Base-by-base conservation (phyloP, 2,329 filamentous ascomycete genomes). In the Diaporthe vexans region DNA sequence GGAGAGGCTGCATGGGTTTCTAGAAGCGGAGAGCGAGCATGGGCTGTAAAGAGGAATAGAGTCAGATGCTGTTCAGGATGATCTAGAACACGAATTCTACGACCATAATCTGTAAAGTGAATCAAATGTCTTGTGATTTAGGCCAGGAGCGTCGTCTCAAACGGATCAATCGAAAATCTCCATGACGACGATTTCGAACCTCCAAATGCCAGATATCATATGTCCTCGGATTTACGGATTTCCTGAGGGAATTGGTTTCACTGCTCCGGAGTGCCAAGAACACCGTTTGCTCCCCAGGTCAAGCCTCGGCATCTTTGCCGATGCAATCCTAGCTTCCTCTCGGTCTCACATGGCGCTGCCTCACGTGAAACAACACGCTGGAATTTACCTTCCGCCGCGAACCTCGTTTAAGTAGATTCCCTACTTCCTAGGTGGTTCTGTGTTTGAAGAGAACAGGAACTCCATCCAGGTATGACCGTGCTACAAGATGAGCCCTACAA, bases 251-350 rank as follows among this genome's bases (percentile, higher is more conserved):
- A 26, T 11, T n/a, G 29, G 17, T 48, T 13, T 48, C 8, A 48
- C 40, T 33, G 0, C 9, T 63, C 59, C 26, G 17, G 17, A 9
- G 24, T 46, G 58, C 59, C 37, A 63, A 63, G 40, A 33, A 15
- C 17, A 35, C 6, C 15, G 26, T 35, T 48, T 26, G 21, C 24
- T 11, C 24, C 11, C 10, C 3, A n/a, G n/a, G n/a, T n/a, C n/a
- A n/a, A 51, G 26, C 59, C 59, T 65, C 59, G 59, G 59, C 59
- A 65, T 51, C 26, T 65, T 65, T 65, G 10, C 59, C 59, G 19
- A 13, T 51, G 21, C 26, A 3, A 29, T 29, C 29, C 29, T 29
- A 29, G 29, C 29, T 29, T 65, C 35, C 43, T 65, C 26, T 65
- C 59, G 59, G 59, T 63, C 59, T 63, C 59, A 63, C 24, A 48